A percentile compares a stretch with the other conserved stretches of the same genome.
Conservation (phyloP, 1,284 basidiomycete species). For the Ustilago crameri region DNA sequence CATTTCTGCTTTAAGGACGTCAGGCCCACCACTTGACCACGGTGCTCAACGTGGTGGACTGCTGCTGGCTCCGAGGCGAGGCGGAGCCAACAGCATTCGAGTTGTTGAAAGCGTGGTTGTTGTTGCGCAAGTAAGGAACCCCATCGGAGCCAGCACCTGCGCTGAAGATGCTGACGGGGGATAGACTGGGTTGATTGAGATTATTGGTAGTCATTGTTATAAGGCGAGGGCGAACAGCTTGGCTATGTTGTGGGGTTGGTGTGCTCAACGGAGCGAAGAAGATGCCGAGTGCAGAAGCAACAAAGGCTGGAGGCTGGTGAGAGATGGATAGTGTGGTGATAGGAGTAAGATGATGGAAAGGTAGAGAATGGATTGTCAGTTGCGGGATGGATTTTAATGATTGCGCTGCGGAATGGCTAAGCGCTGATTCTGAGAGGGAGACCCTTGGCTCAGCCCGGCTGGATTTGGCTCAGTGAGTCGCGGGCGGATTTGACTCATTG, state of each 20-base stretch:
- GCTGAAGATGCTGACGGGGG: slow-evolving; percentile 48
- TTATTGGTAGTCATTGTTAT: slow-evolving; percentile 49
- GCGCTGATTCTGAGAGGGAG: slow-evolving; percentile 4
- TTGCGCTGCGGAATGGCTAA: not conserved
- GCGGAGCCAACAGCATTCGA: slow-evolving; percentile 34
- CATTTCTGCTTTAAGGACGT: slow-evolving; percentile 60
- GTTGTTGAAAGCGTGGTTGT: slow-evolving; percentile 1
- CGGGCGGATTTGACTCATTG: not conserved
- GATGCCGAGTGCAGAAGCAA: not conserved
- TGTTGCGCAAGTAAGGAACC: slow-evolving; percentile 43
- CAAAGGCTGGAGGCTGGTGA: not conserved
- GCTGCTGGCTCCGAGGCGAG: slow-evolving; percentile 35
- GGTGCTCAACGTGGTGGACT: slow-evolving; percentile 53
- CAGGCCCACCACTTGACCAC: slow-evolving; percentile 61
- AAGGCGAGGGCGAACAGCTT: slow-evolving; percentile 42
- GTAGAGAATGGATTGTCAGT: not conserved
- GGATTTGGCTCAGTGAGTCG: not conserved
- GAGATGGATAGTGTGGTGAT: not conserved
- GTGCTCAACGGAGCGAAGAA: not conserved
- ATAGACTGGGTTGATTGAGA: slow-evolving; percentile 49
- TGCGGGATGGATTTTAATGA: not conserved
- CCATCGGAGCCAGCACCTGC: slow-evolving; percentile 49
- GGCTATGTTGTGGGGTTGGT: slow-evolving; percentile 16
- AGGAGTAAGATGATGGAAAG: slow-evolving; percentile 4
- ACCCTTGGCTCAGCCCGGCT: slow-evolving; percentile 22